Evolutionary conservation across 371 early-diverging fungal genomes (phyloP).

Genomic region (Massospora cicadina): DNA sequence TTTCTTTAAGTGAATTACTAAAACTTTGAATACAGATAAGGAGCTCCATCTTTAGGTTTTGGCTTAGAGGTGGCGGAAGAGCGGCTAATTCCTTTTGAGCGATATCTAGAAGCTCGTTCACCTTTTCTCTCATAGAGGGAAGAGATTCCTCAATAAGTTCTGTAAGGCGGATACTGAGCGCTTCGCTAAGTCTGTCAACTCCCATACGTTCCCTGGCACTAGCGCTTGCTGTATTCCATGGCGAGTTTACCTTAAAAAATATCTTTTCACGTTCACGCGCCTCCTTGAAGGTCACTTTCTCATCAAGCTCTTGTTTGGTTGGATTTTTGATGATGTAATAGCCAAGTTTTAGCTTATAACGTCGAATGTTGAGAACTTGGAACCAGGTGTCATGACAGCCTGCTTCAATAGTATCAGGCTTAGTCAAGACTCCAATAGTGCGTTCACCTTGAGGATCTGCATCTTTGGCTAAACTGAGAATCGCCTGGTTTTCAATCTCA

Average conservation of each 20-base stretch:
- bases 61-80: not conserved
- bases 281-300: not conserved
- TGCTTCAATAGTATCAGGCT: constrained; percentile 29
- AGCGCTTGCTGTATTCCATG: not conserved
- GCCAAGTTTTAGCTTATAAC: not conserved
- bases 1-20: not conserved
- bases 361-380: constrained; percentile 13
- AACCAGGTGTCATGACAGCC: constrained; percentile 23
- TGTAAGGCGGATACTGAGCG: not conserved
- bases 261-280: not conserved
- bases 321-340: not conserved
- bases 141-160: not conserved
- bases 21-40: not conserved
- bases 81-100: not conserved
- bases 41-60: not conserved
- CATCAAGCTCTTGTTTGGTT: not conserved
- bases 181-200: not conserved
- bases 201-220: not conserved
- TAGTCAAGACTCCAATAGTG: constrained; percentile 29
- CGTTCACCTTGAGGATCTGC: constrained; percentile 23
- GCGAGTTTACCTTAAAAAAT: not conserved
- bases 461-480: constrained; percentile 21
- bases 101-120: not conserved
- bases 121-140: not conserved
- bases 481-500: constrained; percentile 29